phyloP scores from a whole-genome alignment of 208 protist species.

The Polymyxa betae region DNA sequence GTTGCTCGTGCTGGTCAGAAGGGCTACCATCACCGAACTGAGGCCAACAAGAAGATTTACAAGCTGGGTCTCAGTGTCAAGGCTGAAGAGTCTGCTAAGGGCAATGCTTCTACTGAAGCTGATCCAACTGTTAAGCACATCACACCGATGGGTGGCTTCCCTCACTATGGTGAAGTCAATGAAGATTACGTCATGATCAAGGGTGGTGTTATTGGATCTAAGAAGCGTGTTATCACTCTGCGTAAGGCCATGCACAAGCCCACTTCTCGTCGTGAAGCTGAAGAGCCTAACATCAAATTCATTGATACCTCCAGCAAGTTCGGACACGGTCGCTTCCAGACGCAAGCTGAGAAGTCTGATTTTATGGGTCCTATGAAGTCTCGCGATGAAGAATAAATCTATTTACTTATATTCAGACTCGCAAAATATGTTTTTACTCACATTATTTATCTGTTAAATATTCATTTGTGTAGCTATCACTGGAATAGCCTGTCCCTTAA shows the following conservation, averaged over 20 bases:
- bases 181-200: conserved; percentile 98
- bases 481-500: no score
- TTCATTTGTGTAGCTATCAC: no score
- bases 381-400: conserved; percentile 24
- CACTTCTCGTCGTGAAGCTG: conserved; percentile 78
- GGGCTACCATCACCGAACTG: conserved; percentile 97
- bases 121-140: conserved; percentile 98
- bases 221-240: conserved; percentile 95
- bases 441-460: no score
- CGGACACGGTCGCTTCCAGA: conserved; percentile 99
- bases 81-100: conserved; percentile 62
- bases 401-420: no score
- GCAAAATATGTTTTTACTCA: no score
- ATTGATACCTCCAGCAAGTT: conserved; percentile 99
- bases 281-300: conserved; percentile 88
- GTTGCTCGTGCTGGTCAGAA: conserved; percentile 98
- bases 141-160: conserved; percentile 98
- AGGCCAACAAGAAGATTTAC: conserved; percentile 99
- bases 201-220: conserved; percentile 86
- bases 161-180: conserved; percentile 95
- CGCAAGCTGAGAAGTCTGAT: conserved; percentile 92
- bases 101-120: conserved; percentile 89
- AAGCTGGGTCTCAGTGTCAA: conserved; percentile 73
- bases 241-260: conserved; percentile 90
- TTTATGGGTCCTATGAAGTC: conserved; percentile 92